These are phyloP conservation scores for Pythium inflatum DNA, from an alignment of 352 stramenopile genomes.

Conservation along the genomic window DNA sequence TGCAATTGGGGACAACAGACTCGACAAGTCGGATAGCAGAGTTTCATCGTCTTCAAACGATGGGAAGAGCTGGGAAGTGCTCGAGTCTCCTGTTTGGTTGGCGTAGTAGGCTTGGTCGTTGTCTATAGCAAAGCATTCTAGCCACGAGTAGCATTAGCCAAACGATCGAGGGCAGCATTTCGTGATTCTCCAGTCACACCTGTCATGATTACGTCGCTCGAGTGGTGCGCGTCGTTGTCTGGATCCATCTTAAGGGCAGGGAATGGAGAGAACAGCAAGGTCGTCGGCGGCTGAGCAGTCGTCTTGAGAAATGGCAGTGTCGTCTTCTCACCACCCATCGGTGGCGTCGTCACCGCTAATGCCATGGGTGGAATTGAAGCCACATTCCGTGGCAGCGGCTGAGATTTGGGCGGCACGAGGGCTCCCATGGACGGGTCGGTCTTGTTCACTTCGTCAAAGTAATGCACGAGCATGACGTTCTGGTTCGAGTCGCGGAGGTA, in stretches of 20 bases:
- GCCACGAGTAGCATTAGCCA: conserved; percentile 10
- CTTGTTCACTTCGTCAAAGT: conserved; percentile 84
- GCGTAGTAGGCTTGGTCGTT: conserved; percentile 12
- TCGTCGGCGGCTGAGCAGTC: not conserved
- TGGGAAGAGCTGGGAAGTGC: not conserved
- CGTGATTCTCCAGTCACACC: conserved; percentile 31
- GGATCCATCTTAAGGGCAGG: conserved; percentile 26
- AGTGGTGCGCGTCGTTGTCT: conserved; percentile 22
- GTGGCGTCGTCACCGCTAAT: not conserved
- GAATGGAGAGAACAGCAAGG: not conserved
- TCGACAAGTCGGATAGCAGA: conserved; percentile 33
- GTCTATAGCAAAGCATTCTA: conserved; percentile 65
- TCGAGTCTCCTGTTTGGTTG: not conserved
- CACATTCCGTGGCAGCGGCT: conserved; percentile 5
- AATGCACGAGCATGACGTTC: conserved; percentile 83
- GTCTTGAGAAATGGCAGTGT: conserved; percentile 29
- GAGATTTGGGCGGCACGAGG: conserved; percentile 22
- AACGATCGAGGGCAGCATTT: not conserved
- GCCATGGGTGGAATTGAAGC: not conserved
- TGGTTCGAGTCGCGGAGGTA: conserved; percentile 68
- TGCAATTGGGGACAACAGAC: conserved; percentile 9
- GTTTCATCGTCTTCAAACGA: conserved; percentile 38
- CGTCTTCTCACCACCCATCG: conserved; percentile 45
- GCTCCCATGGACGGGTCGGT: conserved; percentile 29
- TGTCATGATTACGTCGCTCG: conserved; percentile 62